These are phyloP conservation scores for Amaranthus tricolor DNA, from an alignment of 179 eudicot species.

Conservation along the genomic window DNA sequence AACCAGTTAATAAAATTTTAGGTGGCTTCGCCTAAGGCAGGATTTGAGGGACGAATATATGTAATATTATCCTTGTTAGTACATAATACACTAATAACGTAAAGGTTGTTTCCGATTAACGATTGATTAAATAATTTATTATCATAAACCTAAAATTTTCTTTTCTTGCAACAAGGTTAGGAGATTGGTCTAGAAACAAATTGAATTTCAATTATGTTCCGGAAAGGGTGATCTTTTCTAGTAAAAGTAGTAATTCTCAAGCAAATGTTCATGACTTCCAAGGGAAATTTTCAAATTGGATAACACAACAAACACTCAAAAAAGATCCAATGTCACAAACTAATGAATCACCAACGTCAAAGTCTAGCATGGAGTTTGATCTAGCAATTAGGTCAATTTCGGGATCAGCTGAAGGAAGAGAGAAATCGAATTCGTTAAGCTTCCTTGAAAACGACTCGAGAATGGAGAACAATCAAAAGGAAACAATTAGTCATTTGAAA, in stretches of 20 bases:
- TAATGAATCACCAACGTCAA: constrained; percentile 14
- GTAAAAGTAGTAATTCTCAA: neutral
- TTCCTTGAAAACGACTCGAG: constrained; percentile 3
- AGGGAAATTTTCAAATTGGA: constrained; percentile 24
- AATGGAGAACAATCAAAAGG: no score
- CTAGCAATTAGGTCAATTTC: constrained; percentile 16
- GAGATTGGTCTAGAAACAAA: constrained; percentile 30
- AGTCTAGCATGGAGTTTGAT: constrained; percentile 17
- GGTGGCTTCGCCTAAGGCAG: no score
- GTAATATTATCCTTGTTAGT: no score
- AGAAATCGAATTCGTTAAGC: no score
- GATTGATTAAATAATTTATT: neutral
- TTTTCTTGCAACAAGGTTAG: constrained; percentile 31
- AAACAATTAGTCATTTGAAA: constrained; percentile 17
- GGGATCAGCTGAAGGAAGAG: neutral
- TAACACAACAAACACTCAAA: constrained; percentile 17
- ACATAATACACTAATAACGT: no score
- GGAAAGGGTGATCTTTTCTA: no score
- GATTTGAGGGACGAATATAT: no score
- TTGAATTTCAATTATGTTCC: neutral
- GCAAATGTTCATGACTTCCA: neutral
- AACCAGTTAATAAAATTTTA: no score
- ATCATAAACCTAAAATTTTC: neutral
- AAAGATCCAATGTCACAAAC: constrained; percentile 9
- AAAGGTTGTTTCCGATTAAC: no score